These are phyloP conservation scores for Cenococcum geophilum DNA, from an alignment of 495 filamentous ascomycete genomes.

Conservation along the genomic window DNA sequence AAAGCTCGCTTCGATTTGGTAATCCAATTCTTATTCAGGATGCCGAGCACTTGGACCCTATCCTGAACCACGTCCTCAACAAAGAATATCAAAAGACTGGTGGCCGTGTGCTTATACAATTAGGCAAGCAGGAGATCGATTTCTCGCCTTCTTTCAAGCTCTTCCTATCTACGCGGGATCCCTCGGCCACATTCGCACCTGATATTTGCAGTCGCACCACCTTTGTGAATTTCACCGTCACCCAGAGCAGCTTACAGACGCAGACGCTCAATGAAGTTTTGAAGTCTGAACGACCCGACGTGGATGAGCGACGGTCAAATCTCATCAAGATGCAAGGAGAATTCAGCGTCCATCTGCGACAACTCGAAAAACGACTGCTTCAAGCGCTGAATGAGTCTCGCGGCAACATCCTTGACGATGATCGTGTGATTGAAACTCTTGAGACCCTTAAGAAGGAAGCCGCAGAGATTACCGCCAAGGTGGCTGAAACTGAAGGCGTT, in stretches of 20 bases:
- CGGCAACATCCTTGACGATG: conserved; percentile 97
- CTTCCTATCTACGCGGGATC: conserved; percentile 91
- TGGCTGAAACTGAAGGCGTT: conserved; percentile 91
- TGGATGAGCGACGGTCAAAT: conserved; percentile 93
- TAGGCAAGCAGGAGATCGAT: conserved; percentile 98
- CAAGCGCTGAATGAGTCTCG: conserved; percentile 95
- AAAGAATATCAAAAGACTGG: conserved; percentile 99
- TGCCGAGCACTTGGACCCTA: conserved; percentile 91
- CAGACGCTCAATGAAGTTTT: conserved; percentile 95
- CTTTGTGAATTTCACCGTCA: conserved; percentile 99
- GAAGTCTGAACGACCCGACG: conserved; percentile 94
- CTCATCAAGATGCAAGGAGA: conserved; percentile 97
- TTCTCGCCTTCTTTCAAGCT: conserved; percentile 97
- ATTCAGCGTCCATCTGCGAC: conserved; percentile 92
- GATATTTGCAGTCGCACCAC: conserved; percentile 98
- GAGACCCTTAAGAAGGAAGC: conserved; percentile 98
- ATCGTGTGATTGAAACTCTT: conserved; percentile 94
- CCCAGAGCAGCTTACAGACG: conserved; percentile 95
- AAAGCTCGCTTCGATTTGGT: conserved; percentile 93
- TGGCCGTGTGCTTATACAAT: conserved; percentile 93
- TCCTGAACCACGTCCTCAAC: conserved; percentile 97
- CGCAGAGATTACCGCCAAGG: conserved; percentile 90
- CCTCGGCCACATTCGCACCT: conserved; percentile 91
- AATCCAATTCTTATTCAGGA: conserved; percentile 99
- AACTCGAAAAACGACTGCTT: conserved; percentile 90